phyloP scores from a whole-genome alignment of 352 stramenopile genomes.

The Pythium periplocum region DNA sequence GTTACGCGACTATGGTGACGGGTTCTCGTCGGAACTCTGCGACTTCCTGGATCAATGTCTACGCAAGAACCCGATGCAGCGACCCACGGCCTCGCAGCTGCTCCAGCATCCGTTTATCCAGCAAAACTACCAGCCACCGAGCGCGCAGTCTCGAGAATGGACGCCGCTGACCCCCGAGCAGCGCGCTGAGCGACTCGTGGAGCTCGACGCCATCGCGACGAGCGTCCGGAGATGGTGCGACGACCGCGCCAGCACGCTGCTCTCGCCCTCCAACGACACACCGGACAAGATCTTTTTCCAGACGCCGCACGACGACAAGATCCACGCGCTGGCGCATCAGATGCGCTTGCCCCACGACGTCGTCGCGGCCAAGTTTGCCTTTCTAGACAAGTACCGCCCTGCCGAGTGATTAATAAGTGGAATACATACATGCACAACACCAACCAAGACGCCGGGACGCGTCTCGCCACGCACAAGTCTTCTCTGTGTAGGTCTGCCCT shows the following conservation, averaged over 20 bases:
- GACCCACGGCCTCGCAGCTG: slow-evolving; percentile 41
- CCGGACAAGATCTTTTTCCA: slow-evolving; percentile 16
- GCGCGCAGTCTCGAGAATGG: slow-evolving; percentile 20
- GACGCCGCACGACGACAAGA: slow-evolving; percentile 22
- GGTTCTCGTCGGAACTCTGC: slow-evolving; percentile 63
- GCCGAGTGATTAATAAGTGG: too few species aligned
- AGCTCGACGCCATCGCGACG: slow-evolving; percentile 42
- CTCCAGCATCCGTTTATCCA: slow-evolving; percentile 71
- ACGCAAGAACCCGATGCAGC: slow-evolving; percentile 67
- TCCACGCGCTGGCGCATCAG: slow-evolving; percentile 39
- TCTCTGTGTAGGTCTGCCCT: neutral
- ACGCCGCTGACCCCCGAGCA: slow-evolving; percentile 13
- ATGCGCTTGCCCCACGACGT: slow-evolving; percentile 44
- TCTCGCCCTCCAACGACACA: slow-evolving; percentile 15
- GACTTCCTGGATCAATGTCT: slow-evolving; percentile 79
- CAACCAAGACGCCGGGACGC: too few species aligned
- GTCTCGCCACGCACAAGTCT: too few species aligned
- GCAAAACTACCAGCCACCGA: slow-evolving; percentile 38
- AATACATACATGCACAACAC: too few species aligned
- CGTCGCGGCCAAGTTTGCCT: slow-evolving; percentile 47
- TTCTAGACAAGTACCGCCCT: slow-evolving; percentile 34
- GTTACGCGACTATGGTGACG: slow-evolving; percentile 52
- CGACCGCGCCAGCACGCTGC: slow-evolving; percentile 35
- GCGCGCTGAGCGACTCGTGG: slow-evolving; percentile 25
- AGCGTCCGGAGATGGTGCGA: slow-evolving; percentile 54